A percentile compares a stretch with the other conserved stretches of the same genome.
Conservation (phyloP, 208 protist species). For the Crithidia sp. region DNA sequence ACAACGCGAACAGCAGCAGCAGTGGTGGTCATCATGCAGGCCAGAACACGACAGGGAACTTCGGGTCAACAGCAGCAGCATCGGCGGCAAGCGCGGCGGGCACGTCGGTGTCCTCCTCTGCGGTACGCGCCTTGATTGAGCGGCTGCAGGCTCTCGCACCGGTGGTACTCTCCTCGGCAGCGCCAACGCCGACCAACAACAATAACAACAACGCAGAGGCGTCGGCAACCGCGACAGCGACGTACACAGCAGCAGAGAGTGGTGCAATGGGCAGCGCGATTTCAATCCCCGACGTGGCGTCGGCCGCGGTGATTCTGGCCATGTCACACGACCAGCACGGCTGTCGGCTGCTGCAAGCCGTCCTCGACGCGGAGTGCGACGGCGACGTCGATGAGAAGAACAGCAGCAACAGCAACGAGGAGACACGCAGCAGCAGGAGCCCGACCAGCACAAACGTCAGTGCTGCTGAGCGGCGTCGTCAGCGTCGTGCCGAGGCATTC, state of each 20-base stretch:
- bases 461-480: conserved; percentile 11
- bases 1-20: background rate
- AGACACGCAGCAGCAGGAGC: background rate
- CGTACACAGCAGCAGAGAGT: background rate
- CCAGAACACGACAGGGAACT: background rate
- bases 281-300: conserved; percentile 17
- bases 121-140: conserved; percentile 19
- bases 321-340: conserved; percentile 67
- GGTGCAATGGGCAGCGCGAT: background rate
- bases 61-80: background rate
- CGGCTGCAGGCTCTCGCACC: conserved; percentile 19
- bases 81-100: background rate
- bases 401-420: background rate
- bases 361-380: conserved; percentile 53
- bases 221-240: background rate
- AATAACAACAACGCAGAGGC: too few species aligned
- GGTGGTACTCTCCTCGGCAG: conserved; percentile 1
- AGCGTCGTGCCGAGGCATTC: conserved; percentile 28
- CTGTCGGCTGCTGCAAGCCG: conserved; percentile 68
- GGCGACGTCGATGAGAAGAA: conserved; percentile 4
- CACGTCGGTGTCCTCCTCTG: conserved; percentile 15
- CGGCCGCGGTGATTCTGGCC: conserved; percentile 31
- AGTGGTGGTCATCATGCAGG: background rate
- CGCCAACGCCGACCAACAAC: too few species aligned
- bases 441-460: background rate